Base-by-base conservation (phyloP, 139 green algal species). In the Chlorella vulgaris region DNA sequence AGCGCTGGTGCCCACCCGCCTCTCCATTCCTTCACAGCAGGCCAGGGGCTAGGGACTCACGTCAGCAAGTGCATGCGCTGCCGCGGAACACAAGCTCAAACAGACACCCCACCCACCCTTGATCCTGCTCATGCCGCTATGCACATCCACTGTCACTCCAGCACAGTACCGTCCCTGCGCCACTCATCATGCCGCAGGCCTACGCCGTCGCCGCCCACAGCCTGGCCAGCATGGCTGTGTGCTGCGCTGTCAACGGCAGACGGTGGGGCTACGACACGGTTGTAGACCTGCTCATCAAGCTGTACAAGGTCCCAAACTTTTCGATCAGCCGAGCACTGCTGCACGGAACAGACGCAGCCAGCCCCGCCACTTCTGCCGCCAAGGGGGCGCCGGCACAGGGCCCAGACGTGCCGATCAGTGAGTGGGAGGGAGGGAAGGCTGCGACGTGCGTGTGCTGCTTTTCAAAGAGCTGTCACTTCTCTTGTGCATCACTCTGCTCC, bases 201-300 rank as follows among this genome's bases (percentile, higher is more conserved):
- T 82, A 85, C 31, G 84, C 71, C 4, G 69, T 88, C 33, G 80
- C 78, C 8, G 69, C 70, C 18, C 71, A 83, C 61, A 69, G 28
- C 26, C 38, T 85, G 58, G 78, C 84, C 39, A 76, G 74, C 36
- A 75, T 88, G 38, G 84, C 76, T 7, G 51, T 76, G 39, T 66
- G 33, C 26, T 85, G 77, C 50, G 83, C 83, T 8, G 38, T 66
- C 36, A 53, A 75, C 38, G 83, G 58, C 38, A 74, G 50, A 15
- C 69, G 70, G 38, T 92, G 88, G 88, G 88, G 69, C 7, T 88
- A 87, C 61, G 76, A 89, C 55, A 81, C 78, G 71, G 84, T 90
- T 24, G 68, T 90, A 2, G 88, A 90, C 28, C 70, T 85, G n/a
- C 76, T 92, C 22, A 68, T 88, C 69, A 92, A 92, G 75, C 78